Evolutionary conservation across 371 early-diverging fungal species (phyloP).

Genomic region (Apophysomyces variabilis): DNA sequence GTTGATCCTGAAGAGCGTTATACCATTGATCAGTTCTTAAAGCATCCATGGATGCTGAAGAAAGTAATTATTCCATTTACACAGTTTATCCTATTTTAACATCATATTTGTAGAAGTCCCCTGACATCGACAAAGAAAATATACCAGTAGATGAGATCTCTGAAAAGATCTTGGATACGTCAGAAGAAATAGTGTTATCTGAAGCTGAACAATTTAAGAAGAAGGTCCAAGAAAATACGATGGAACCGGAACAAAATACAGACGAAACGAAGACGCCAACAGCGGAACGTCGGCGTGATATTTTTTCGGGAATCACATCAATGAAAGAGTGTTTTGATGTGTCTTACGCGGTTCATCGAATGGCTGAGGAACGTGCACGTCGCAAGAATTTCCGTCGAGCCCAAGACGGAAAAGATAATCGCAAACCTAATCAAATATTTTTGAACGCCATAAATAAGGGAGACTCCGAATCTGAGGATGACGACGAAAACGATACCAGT

Average conservation of each 20-base stretch:
- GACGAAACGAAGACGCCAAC: slow-evolving; percentile 14
- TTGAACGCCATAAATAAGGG: neutral
- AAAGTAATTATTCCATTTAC: slow-evolving; percentile 23
- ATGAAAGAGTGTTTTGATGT: slow-evolving; percentile 70
- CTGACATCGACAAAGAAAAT: neutral
- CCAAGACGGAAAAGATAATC: neutral
- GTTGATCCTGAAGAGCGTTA: slow-evolving; percentile 59
- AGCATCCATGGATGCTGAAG: slow-evolving; percentile 79
- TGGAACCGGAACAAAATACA: neutral
- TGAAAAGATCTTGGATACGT: neutral
- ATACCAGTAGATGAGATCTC: neutral
- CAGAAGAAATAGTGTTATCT: slow-evolving; percentile 1
- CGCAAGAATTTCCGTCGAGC: slow-evolving; percentile 26
- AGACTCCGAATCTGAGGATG: slow-evolving; percentile 12
- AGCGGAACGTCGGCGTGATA: slow-evolving; percentile 33
- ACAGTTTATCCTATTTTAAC: neutral
- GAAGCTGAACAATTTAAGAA: slow-evolving; percentile 16
- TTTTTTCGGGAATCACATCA: slow-evolving; percentile 54
- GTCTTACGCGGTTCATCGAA: slow-evolving; percentile 64
- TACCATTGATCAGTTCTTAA: slow-evolving; percentile 68
- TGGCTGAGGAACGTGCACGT: slow-evolving; percentile 61
- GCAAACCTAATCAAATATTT: slow-evolving; percentile 6
- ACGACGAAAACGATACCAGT: slow-evolving; percentile 17
- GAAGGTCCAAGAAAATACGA: neutral
- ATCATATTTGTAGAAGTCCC: neutral